Evolutionary conservation across 2,329 filamentous ascomycete genomes (phyloP).

Genomic region (Fusarium penzigii): DNA sequence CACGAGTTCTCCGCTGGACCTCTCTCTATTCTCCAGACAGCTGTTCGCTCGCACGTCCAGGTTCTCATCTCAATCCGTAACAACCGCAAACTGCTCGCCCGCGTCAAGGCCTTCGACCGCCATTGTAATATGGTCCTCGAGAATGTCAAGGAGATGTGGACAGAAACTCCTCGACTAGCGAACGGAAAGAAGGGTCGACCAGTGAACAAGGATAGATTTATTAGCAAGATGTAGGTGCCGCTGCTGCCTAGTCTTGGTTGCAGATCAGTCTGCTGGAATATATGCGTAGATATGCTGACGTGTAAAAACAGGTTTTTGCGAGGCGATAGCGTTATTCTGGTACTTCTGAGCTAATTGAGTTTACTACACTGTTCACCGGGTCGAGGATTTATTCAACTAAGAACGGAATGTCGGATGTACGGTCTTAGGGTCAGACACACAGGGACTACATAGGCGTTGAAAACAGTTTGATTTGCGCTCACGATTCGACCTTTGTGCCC

Average conservation of each 20-base stretch:
- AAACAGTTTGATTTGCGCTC: constrained; percentile 31
- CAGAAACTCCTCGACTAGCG: constrained; percentile 80
- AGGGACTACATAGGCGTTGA: constrained; percentile 42
- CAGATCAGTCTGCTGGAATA: constrained; percentile 8
- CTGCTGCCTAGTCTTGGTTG: neutral
- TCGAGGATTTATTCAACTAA: constrained; percentile 24
- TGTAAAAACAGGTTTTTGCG: constrained; percentile 69
- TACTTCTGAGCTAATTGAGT: constrained; percentile 68
- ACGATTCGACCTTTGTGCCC: neutral
- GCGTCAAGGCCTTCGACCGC: constrained; percentile 97
- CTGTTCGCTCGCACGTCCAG: constrained; percentile 90
- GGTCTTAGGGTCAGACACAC: constrained; percentile 33
- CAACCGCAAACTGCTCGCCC: constrained; percentile 95
- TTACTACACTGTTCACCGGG: constrained; percentile 15
- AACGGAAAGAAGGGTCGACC: constrained; percentile 85
- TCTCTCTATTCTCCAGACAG: constrained; percentile 92
- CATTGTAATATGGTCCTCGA: constrained; percentile 99
- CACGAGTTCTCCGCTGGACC: constrained; percentile 56
- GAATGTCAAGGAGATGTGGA: constrained; percentile 98
- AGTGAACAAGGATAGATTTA: constrained; percentile 97
- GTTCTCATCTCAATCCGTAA: constrained; percentile 97
- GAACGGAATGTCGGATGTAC: constrained; percentile 30
- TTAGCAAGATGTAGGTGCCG: constrained; percentile 86
- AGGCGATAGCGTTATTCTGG: constrained; percentile 85
- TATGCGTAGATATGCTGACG: constrained; percentile 17